Percentiles rank a stretch among this genome's conserved stretches.
Conservation (phyloP, 2,329 filamentous ascomycete genomes). For the Fusarium penzigii region DNA sequence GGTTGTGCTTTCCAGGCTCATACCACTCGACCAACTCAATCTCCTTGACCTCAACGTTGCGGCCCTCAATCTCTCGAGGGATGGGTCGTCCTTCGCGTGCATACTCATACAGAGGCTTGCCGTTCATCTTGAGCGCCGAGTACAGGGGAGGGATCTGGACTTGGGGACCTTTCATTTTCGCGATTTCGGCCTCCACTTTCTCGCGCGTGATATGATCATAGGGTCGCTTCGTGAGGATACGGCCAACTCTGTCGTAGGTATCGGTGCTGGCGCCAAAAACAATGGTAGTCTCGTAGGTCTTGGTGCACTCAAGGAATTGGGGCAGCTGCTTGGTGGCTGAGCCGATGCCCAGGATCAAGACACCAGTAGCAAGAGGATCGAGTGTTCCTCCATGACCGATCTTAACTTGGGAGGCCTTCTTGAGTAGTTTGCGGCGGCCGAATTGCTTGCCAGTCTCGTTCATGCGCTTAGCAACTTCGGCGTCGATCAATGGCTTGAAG, state of each 20-base stretch:
- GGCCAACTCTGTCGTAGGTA: constrained; percentile 85
- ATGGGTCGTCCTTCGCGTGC: constrained; percentile 86
- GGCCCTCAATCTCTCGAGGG: constrained; percentile 78
- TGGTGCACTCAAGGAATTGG: constrained; percentile 83
- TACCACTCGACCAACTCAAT: constrained; percentile 83
- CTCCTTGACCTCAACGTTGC: constrained; percentile 75
- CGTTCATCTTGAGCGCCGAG: constrained; percentile 88
- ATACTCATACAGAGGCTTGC: constrained; percentile 95
- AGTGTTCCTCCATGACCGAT: constrained; percentile 95
- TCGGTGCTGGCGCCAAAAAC: constrained; percentile 92
- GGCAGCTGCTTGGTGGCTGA: constrained; percentile 81
- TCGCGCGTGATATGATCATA: constrained; percentile 82
- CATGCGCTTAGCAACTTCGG: constrained; percentile 57
- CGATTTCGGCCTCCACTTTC: constrained; percentile 74
- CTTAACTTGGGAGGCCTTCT: constrained; percentile 73
- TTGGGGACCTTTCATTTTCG: constrained; percentile 76
- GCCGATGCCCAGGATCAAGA: constrained; percentile 86
- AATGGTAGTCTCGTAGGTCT: constrained; percentile 87
- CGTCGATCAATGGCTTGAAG: constrained; percentile 76
- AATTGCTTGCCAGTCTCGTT: constrained; percentile 61
- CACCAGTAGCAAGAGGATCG: constrained; percentile 90
- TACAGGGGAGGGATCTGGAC: constrained; percentile 91
- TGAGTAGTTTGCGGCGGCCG: constrained; percentile 57
- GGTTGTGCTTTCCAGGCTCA: constrained; percentile 77
- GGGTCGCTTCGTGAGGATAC: constrained; percentile 71